Conservation (phyloP, 495 filamentous ascomycete genomes). For the Margaritispora aquatica region DNA sequence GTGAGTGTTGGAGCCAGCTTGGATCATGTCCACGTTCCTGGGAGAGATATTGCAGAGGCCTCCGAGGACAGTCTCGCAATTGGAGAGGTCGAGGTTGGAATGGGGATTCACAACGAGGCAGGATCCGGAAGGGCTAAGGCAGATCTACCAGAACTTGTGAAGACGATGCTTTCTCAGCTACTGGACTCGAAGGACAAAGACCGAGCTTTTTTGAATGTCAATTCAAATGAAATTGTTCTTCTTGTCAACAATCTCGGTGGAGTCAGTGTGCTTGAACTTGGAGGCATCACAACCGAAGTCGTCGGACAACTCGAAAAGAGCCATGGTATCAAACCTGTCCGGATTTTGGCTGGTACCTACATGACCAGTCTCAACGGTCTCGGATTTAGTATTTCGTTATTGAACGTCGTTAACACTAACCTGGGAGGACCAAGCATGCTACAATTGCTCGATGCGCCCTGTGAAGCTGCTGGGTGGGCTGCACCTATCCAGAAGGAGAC, state of each 20-base stretch:
- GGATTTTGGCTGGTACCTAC: slow-evolving; percentile 58
- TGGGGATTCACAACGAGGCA: slow-evolving; percentile 98
- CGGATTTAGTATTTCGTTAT: slow-evolving; percentile 82
- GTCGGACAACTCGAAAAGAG: slow-evolving; percentile 63
- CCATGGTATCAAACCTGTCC: slow-evolving; percentile 66
- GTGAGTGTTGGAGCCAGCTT: slow-evolving; percentile 83
- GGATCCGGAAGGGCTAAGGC: slow-evolving; percentile 67
- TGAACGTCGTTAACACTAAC: slow-evolving; percentile 76
- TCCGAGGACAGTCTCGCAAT: slow-evolving; percentile 47
- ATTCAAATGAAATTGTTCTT: slow-evolving; percentile 60
- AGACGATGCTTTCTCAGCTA: slow-evolving; percentile 74
- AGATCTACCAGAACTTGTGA: slow-evolving; percentile 63
- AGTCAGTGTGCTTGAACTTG: slow-evolving; percentile 80
- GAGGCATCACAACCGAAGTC: slow-evolving; percentile 84
- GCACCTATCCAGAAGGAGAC: slow-evolving; percentile 59
- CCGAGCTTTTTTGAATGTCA: slow-evolving; percentile 68
- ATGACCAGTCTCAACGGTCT: slow-evolving; percentile 91
- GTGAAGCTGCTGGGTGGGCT: slow-evolving; percentile 81
- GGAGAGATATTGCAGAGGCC: slow-evolving; percentile 43
- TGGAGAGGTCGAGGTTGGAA: slow-evolving; percentile 87
- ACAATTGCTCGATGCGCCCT: slow-evolving; percentile 78
- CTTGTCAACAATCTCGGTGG: slow-evolving; percentile 95
- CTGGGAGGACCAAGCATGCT: slow-evolving; percentile 77
- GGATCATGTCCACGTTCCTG: slow-evolving; percentile 89
- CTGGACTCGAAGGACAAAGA: slow-evolving; percentile 75